phyloP scores from a whole-genome alignment of 495 filamentous ascomycete species.

The Tuber aestivum region DNA sequence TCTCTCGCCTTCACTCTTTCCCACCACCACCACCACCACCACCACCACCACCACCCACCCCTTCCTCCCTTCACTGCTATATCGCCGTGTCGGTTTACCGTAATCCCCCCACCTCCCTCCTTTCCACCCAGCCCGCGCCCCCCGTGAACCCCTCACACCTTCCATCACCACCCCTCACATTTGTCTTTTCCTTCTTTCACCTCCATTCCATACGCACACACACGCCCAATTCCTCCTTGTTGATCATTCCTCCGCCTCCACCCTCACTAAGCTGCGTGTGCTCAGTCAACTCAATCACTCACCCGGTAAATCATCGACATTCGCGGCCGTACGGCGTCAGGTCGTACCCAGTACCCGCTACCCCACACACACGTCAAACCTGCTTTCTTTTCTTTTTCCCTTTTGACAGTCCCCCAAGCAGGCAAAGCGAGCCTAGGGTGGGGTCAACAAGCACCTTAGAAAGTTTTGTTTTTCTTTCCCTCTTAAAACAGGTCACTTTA shows the following conservation, averaged over 20 bases:
- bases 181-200: conserved; percentile 11
- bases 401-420: conserved; percentile 32
- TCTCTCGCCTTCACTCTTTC: conserved; percentile 15
- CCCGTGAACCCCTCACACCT: conserved; percentile 13
- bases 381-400: conserved; percentile 2
- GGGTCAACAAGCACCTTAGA: conserved; percentile 1
- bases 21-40: background rate
- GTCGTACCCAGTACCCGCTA: conserved; percentile 18
- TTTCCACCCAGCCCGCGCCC: conserved; percentile 23
- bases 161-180: conserved; percentile 7
- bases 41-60: conserved; percentile 10
- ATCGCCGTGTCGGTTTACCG: conserved; percentile 27
- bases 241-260: conserved; percentile 26
- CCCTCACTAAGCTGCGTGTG: conserved; percentile 22
- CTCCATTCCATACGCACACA: background rate
- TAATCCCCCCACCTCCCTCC: conserved; percentile 24
- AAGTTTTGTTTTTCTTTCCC: conserved; percentile 2
- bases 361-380: conserved; percentile 35
- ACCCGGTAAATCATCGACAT: conserved; percentile 24
- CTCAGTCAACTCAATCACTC: conserved; percentile 24
- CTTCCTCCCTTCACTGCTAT: conserved; percentile 22
- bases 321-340: conserved; percentile 1
- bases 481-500: conserved; percentile 34
- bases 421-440: conserved; percentile 28
- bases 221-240: background rate